These are phyloP conservation scores for Colletotrichum sp. DNA, from an alignment of 2,329 filamentous ascomycete species.

Conservation along the genomic window DNA sequence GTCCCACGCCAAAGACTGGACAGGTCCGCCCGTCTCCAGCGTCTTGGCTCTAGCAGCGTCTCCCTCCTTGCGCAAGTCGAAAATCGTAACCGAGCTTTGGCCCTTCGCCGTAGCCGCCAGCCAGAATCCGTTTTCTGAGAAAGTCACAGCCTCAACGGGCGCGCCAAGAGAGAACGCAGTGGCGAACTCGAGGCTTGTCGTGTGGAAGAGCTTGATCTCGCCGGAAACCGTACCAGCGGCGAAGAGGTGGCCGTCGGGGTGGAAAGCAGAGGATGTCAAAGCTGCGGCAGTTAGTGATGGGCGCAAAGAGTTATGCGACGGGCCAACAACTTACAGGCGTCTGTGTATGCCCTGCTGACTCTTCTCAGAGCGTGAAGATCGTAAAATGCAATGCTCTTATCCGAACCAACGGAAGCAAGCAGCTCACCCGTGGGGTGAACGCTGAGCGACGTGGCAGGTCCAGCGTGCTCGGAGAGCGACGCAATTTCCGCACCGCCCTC, in stretches of 20 bases:
- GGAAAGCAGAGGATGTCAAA: slow-evolving; percentile 81
- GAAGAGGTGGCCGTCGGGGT: slow-evolving; percentile 95
- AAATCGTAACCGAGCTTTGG: slow-evolving; percentile 81
- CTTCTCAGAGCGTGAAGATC: slow-evolving; percentile 72
- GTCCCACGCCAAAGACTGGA: slow-evolving; percentile 84
- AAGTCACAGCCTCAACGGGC: slow-evolving; percentile 77
- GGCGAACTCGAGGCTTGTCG: slow-evolving; percentile 77
- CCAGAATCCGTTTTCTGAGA: slow-evolving; percentile 98
- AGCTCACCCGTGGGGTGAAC: slow-evolving; percentile 85
- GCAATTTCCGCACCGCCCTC: slow-evolving; percentile 72
- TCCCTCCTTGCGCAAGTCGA: slow-evolving; percentile 91
- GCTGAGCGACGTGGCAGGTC: slow-evolving; percentile 77
- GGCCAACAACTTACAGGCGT: slow-evolving; percentile 48
- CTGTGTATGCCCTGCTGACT: slow-evolving; percentile 79
- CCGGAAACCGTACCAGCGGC: slow-evolving; percentile 82
- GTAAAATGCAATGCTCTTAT: slow-evolving; percentile 94
- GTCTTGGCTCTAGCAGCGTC: slow-evolving; percentile 81
- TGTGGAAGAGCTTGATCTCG: slow-evolving; percentile 87
- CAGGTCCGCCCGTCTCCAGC: slow-evolving; percentile 82
- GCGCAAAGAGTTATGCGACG: not conserved
- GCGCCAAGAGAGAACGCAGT: slow-evolving; percentile 74
- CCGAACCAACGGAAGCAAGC: slow-evolving; percentile 83
- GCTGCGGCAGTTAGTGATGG: slow-evolving; percentile 52
- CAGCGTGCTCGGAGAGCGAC: slow-evolving; percentile 81
- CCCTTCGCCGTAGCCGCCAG: slow-evolving; percentile 82